These are phyloP conservation scores for Phytophthora colocasiae DNA, from an alignment of 352 stramenopile species.

Conservation along the genomic window DNA sequence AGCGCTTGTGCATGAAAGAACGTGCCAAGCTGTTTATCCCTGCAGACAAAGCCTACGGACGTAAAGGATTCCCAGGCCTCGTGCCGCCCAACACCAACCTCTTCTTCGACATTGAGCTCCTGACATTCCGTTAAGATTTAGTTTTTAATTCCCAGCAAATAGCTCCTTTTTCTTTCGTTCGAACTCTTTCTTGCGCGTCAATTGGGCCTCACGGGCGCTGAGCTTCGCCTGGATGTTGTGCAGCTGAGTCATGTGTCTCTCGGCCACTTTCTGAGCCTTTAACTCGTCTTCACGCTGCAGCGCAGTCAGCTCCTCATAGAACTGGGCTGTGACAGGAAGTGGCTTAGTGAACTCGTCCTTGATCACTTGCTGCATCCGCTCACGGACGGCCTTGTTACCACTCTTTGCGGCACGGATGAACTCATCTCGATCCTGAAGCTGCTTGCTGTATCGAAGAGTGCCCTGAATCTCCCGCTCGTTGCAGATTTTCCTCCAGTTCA, in stretches of 20 bases:
- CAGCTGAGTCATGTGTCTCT: slow-evolving; percentile 57
- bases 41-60: slow-evolving; percentile 85
- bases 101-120: slow-evolving; percentile 93
- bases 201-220: slow-evolving; percentile 50
- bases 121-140: slow-evolving; percentile 74
- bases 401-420: slow-evolving; percentile 62
- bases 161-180: slow-evolving; percentile 73
- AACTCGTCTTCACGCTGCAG: slow-evolving; percentile 41
- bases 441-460: slow-evolving; percentile 61
- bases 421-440: slow-evolving; percentile 68
- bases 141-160: slow-evolving; percentile 23
- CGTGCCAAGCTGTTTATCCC: slow-evolving; percentile 90
- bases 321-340: slow-evolving; percentile 54
- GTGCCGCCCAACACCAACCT: slow-evolving; percentile 93
- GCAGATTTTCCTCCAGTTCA: slow-evolving; percentile 79
- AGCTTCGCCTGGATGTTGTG: slow-evolving; percentile 63
- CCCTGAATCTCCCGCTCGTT: slow-evolving; percentile 78
- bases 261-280: slow-evolving; percentile 33
- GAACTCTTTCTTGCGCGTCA: slow-evolving; percentile 61
- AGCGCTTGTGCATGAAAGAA: slow-evolving; percentile 86
- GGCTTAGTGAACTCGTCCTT: slow-evolving; percentile 62
- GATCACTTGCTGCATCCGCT: slow-evolving; percentile 66
- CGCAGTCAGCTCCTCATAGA: slow-evolving; percentile 37
- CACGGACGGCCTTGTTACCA: slow-evolving; percentile 41
- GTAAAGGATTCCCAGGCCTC: slow-evolving; percentile 85